Evolutionary conservation across 495 filamentous ascomycete species (phyloP).

Genomic region (Cetradonia linearis): DNA sequence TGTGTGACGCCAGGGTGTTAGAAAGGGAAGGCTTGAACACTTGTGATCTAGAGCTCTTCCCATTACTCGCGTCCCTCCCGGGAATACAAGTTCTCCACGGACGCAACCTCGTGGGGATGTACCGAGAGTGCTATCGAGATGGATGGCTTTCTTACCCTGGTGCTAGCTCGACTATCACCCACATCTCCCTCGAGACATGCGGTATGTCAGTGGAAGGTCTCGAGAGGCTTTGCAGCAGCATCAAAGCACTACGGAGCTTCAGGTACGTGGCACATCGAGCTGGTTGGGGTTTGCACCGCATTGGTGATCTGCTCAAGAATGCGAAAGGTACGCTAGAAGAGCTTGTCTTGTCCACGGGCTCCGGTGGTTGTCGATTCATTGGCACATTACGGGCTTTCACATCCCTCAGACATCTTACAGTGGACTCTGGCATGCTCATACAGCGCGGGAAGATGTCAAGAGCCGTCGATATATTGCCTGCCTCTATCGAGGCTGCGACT

Average conservation of each 20-base stretch:
- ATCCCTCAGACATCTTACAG: conserved; percentile 16
- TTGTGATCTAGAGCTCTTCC: conserved; percentile 22
- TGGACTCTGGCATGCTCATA: conserved; percentile 21
- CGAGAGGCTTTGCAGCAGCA: conserved; percentile 18
- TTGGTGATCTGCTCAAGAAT: conserved; percentile 17
- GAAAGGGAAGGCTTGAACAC: conserved; percentile 11
- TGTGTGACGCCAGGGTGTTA: conserved; percentile 15
- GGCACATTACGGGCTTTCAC: conserved; percentile 20
- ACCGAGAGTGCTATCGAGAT: conserved; percentile 22
- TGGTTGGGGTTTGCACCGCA: conserved; percentile 18
- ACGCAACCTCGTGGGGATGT: conserved; percentile 21
- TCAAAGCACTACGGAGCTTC: conserved; percentile 15
- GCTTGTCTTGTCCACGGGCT: conserved; percentile 19
- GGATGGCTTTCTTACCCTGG: conserved; percentile 23
- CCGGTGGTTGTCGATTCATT: conserved; percentile 17
- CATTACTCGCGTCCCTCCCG: conserved; percentile 19
- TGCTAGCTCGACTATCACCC: conserved; percentile 19
- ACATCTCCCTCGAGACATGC: conserved; percentile 21
- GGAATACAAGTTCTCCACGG: conserved; percentile 18
- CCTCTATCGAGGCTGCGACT: conserved; percentile 20
- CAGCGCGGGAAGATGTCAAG: conserved; percentile 19
- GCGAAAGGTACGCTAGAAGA: conserved; percentile 17
- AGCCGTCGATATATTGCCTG: conserved; percentile 19
- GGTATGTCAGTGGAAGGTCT: conserved; percentile 24
- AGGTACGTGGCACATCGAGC: conserved; percentile 21